phyloP scores from a whole-genome alignment of 2,329 filamentous ascomycete species.

The Trichoderma sp. region DNA sequence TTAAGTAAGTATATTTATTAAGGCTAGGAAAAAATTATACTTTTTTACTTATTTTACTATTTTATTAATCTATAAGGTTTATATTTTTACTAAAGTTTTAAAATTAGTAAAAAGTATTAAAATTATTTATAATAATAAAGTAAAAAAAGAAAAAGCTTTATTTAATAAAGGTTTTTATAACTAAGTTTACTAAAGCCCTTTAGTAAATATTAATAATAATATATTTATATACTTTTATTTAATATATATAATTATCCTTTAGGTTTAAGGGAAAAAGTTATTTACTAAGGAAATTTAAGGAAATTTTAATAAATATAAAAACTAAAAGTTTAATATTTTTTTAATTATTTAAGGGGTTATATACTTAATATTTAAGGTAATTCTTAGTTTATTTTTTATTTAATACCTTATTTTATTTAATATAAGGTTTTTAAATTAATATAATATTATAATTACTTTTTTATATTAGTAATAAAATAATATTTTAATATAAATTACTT shows the following conservation, averaged over 20 bases:
- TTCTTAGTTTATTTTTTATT: neutral
- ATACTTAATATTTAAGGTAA: neutral
- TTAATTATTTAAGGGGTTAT: neutral
- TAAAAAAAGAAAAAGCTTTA: no score
- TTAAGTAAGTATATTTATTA: neutral
- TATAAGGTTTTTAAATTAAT: neutral
- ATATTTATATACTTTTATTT: neutral
- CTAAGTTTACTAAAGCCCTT: no score
- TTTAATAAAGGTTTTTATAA: no score
- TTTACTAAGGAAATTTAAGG: neutral
- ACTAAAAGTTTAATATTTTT: neutral
- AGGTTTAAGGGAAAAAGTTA: no score
- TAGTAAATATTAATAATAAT: neutral
- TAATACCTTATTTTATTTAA: neutral
- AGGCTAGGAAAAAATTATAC: no score
- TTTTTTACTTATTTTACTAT: neutral
- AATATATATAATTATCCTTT: no score
- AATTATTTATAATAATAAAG: neutral
- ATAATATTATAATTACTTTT: neutral
- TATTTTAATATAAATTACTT: neutral
- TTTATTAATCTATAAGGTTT: no score
- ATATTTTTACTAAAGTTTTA: no score
- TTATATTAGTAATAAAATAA: neutral
- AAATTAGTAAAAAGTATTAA: neutral
- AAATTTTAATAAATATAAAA: conserved; percentile 11